These are phyloP conservation scores for Lantana camara DNA, from an alignment of 257 asterid species.

Conservation along the genomic window DNA sequence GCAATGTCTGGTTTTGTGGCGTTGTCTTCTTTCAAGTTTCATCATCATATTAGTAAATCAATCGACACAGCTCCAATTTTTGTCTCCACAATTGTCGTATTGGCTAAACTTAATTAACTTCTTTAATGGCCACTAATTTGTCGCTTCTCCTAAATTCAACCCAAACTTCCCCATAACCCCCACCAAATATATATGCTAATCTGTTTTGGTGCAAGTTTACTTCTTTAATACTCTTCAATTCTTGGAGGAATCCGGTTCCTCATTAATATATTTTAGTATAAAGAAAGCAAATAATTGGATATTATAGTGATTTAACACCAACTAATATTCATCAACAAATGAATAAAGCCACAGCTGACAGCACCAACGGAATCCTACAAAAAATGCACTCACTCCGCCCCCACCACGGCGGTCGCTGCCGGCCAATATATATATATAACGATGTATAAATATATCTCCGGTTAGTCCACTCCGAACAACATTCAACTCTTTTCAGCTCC, in stretches of 20 bases:
- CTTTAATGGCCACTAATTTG: neutral
- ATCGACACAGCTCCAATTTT: constrained; percentile 9
- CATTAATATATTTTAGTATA: no score
- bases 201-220: no score
- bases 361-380: constrained; percentile 5
- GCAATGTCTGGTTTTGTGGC: constrained; percentile 11
- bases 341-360: neutral
- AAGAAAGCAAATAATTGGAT: neutral
- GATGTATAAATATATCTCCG: neutral
- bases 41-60: neutral
- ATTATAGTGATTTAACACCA: neutral
- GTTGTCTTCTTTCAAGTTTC: neutral
- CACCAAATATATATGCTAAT: no score
- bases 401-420: constrained; percentile 28
- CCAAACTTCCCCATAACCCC: neutral
- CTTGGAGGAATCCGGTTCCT: no score
- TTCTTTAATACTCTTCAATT: no score
- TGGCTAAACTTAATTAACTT: neutral
- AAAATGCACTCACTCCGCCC: neutral
- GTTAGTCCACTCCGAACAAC: constrained; percentile 23
- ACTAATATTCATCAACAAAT: neutral
- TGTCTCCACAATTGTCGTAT: constrained; percentile 22
- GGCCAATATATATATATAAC: constrained; percentile 24
- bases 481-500: constrained; percentile 17
- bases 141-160: constrained; percentile 10